Conservation (phyloP, 768 basidiomycete genomes). For the Cubamyces lactineus region DNA sequence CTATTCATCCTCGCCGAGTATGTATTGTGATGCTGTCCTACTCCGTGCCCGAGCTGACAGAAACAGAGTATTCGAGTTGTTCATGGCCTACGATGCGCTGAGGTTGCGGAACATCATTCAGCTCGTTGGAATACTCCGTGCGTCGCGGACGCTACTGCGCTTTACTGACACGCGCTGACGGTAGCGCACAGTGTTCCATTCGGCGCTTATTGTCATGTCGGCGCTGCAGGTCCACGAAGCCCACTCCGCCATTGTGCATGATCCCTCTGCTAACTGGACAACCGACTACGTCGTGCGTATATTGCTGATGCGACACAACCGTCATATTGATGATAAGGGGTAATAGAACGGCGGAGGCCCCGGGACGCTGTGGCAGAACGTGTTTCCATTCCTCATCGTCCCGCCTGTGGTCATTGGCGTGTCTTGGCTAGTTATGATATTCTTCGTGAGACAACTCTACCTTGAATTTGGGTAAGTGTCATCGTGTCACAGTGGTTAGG, state of each 20-base stretch:
- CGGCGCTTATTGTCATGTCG: conserved; percentile 72
- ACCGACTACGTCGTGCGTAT: conserved; percentile 46
- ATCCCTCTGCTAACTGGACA: conserved; percentile 38
- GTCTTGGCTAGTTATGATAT: conserved; percentile 68
- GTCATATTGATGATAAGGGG: background rate
- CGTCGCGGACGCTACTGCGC: conserved; percentile 25
- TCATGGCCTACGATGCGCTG: conserved; percentile 85
- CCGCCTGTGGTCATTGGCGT: conserved; percentile 69
- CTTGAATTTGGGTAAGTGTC: conserved; percentile 77
- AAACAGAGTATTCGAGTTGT: conserved; percentile 71
- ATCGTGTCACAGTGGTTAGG: background rate
- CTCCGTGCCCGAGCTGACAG: conserved; percentile 6
- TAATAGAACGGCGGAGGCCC: conserved; percentile 51
- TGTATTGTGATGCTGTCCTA: conserved; percentile 23
- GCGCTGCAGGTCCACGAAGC: conserved; percentile 81
- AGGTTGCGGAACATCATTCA: conserved; percentile 79
- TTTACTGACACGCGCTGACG: background rate
- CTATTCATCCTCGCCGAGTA: conserved; percentile 84
- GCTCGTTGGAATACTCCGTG: conserved; percentile 71
- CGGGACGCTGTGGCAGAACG: conserved; percentile 59
- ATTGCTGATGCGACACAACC: background rate
- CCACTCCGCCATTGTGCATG: conserved; percentile 55
- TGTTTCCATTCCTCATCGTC: conserved; percentile 72
- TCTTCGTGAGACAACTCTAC: conserved; percentile 72
- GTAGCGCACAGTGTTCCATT: conserved; percentile 64